phyloP scores from a whole-genome alignment of 2,329 filamentous ascomycete genomes.

The Cladosporium sp. region DNA sequence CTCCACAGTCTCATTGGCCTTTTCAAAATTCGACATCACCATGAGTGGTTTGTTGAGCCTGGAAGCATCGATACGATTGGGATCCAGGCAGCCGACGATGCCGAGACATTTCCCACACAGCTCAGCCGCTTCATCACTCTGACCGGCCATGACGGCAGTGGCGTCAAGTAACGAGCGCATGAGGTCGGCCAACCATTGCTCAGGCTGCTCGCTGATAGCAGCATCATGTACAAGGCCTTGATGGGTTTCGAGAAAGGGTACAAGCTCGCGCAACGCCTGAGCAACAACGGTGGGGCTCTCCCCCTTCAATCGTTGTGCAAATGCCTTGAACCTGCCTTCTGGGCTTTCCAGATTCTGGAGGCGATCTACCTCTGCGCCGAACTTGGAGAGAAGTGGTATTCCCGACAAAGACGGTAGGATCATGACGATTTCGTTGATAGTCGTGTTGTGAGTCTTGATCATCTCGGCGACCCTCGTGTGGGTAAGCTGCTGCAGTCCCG shows the following conservation, averaged over 20 bases:
- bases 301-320: slow-evolving; percentile 68
- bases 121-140: slow-evolving; percentile 60
- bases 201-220: slow-evolving; percentile 76
- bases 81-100: slow-evolving; percentile 83
- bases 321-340: slow-evolving; percentile 63
- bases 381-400: slow-evolving; percentile 63
- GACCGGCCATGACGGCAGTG: slow-evolving; percentile 69
- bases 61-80: slow-evolving; percentile 77
- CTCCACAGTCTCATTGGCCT: slow-evolving; percentile 70
- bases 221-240: slow-evolving; percentile 76
- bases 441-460: slow-evolving; percentile 55
- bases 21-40: slow-evolving; percentile 79
- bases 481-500: slow-evolving; percentile 55
- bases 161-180: slow-evolving; percentile 79
- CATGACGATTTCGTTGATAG: slow-evolving; percentile 63
- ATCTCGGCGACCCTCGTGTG: slow-evolving; percentile 61
- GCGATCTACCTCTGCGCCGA: slow-evolving; percentile 60
- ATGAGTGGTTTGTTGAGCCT: slow-evolving; percentile 78
- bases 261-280: slow-evolving; percentile 73
- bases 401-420: slow-evolving; percentile 72
- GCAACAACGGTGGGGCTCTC: slow-evolving; percentile 83
- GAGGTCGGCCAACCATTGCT: slow-evolving; percentile 65
- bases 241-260: slow-evolving; percentile 64
- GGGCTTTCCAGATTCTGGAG: slow-evolving; percentile 63
- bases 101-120: slow-evolving; percentile 80